Base-by-base conservation (phyloP, 176 grass and related monocot genomes). In the Oryza meridionalis region DNA sequence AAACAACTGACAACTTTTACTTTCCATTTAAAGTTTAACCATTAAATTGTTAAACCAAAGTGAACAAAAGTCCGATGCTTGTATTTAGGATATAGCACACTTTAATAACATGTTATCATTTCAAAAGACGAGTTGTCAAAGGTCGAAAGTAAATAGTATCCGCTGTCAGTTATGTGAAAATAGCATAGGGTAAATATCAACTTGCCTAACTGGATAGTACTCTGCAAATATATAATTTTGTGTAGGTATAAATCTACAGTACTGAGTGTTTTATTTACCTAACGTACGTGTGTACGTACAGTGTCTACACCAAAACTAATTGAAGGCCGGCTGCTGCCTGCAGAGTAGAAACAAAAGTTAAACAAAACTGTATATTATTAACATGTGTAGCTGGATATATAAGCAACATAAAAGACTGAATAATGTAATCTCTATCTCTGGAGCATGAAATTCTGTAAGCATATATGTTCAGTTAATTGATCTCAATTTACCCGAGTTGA, bases 401-500 rank as follows among this genome's bases (percentile, higher is more conserved):
- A 69, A 69, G 21, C 19, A 14, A 8, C 24, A n/a, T 17, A 29
- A 61, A 21, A 63, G 44, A 33, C 5, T 27, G 13, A 82, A 62
- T 55, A 81, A 4, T 55, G 5, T 58, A 55, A 27, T 9, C 2
- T 74, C 38, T 1, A 7, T 40, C 2, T 35, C 24, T 59, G 9
- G 10, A 19, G 49, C 5, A 35, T 59, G 55, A 59, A 59, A 22
- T n/a, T 59, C 55, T n/a, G 21, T 22, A 59, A 59, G 55, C 19
- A n/a, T 59, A 59, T n/a, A 22, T 59, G 16, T 55, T 55, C 50
- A 19, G 50, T 49, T 43, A 22, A 3, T 70, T 11, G 15, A 53
- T 17, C 50, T 29, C 8, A 40, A 40, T 40, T 59, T 95, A 99
- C 89, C 96, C 96, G 6, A 99, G 89, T 11, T 96, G 96, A 70